These are phyloP conservation scores for Lachnum nothofagi DNA, from an alignment of 2,329 filamentous ascomycete species.

Conservation along the genomic window DNA sequence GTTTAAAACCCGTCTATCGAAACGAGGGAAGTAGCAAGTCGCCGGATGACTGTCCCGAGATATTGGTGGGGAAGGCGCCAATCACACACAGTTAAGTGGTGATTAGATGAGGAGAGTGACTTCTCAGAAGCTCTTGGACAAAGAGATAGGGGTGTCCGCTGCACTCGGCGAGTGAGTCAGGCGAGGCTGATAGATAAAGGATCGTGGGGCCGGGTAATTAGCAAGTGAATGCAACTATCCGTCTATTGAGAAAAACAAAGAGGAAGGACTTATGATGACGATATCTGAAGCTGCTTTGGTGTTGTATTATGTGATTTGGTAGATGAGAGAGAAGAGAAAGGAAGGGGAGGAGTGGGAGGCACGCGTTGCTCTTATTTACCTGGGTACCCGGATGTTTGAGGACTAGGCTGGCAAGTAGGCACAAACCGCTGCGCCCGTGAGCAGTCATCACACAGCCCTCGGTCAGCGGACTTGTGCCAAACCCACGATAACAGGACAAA, in stretches of 20 bases:
- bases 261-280: background rate
- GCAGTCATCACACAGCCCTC: background rate
- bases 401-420: background rate
- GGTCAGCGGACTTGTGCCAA: background rate
- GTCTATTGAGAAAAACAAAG: constrained; percentile 6
- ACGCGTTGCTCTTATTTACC: constrained; percentile 11
- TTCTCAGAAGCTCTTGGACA: constrained; percentile 9
- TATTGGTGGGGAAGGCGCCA: constrained; percentile 12
- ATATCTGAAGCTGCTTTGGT: constrained; percentile 3
- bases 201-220: constrained; percentile 14
- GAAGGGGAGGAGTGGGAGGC: background rate
- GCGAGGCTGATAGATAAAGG: constrained; percentile 20
- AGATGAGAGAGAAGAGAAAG: constrained; percentile 1
- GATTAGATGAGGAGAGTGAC: constrained; percentile 6
- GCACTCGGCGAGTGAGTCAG: constrained; percentile 23
- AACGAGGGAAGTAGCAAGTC: constrained; percentile 20
- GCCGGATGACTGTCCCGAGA: constrained; percentile 22
- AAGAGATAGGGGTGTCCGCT: constrained; percentile 9
- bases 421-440: background rate
- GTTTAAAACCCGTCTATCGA: constrained; percentile 17
- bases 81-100: constrained; percentile 26
- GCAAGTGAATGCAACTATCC: constrained; percentile 23
- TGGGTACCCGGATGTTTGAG: background rate
- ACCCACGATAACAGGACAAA: background rate
- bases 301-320: constrained; percentile 4